A percentile compares a stretch with the other conserved stretches of the same genome.
phyloP scores from a whole-genome alignment of 805 yeast species.

The Teunomyces cretensis region DNA sequence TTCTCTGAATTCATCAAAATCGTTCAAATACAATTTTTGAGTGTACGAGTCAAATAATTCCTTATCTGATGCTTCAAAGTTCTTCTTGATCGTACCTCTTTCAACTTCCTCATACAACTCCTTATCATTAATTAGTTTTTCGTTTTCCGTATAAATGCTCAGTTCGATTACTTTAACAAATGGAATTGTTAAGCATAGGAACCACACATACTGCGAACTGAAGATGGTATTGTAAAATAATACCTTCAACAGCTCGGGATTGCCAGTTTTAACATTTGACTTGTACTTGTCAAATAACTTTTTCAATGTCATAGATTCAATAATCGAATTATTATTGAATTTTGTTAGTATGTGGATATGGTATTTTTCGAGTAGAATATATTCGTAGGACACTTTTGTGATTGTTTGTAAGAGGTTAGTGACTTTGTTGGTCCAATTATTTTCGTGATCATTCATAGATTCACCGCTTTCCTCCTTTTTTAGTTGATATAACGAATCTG shows the following conservation, averaged over 20 bases:
- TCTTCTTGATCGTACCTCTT: conserved; percentile 10
- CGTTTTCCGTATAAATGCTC: conserved; percentile 28
- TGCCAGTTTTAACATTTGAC: conserved; percentile 13
- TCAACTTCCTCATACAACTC: conserved; percentile 8
- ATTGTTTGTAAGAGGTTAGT: conserved; percentile 26
- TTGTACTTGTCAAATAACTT: conserved; percentile 23
- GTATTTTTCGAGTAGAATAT: conserved; percentile 38
- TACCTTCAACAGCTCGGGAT: conserved; percentile 29
- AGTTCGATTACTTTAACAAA: conserved; percentile 37
- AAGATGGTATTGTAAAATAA: conserved; percentile 32
- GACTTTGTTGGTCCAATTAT: conserved; percentile 11
- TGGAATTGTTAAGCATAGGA: conserved; percentile 34
- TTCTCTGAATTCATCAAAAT: conserved; percentile 15
- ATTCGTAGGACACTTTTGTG: conserved; percentile 38
- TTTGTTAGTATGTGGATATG: conserved; percentile 36
- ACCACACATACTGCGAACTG: conserved; percentile 40
- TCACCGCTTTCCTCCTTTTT: conserved; percentile 30
- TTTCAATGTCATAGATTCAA: conserved; percentile 25
- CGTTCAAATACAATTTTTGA: conserved; percentile 18
- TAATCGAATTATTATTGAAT: conserved; percentile 29
- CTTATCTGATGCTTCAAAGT: conserved; percentile 23
- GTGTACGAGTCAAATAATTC: conserved; percentile 20
- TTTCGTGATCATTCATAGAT: conserved; percentile 22
- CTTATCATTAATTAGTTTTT: conserved; percentile 15
- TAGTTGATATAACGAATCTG: conserved; percentile 23